Evolutionary conservation across 208 protist species (phyloP).

Genomic region (Wallacemonas collosoma): DNA sequence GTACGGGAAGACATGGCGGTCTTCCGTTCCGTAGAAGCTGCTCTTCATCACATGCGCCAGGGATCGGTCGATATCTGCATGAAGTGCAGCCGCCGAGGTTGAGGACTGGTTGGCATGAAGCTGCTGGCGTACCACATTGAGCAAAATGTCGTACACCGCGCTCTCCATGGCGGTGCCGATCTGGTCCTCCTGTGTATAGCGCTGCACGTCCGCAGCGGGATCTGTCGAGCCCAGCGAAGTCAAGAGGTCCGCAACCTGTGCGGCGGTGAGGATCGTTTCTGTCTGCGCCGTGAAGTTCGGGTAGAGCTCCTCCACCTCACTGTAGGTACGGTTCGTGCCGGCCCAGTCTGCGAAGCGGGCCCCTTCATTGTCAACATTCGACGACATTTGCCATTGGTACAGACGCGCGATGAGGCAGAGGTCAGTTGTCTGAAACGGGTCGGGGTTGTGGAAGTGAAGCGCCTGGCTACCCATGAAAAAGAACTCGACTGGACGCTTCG

Average conservation of each 20-base stretch:
- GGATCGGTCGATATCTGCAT: not conserved
- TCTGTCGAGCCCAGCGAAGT: slow-evolving; percentile 3
- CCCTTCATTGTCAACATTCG: slow-evolving; percentile 42
- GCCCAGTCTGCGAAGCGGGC: slow-evolving; percentile 44
- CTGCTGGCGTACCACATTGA: slow-evolving; percentile 24
- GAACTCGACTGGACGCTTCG: slow-evolving; percentile 63
- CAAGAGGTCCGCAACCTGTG: slow-evolving; percentile 30
- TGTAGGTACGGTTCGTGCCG: slow-evolving; percentile 46
- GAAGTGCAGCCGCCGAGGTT: not conserved
- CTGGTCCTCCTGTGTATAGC: slow-evolving; percentile 2
- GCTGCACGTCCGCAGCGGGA: slow-evolving; percentile 2
- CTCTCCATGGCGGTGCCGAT: slow-evolving; percentile 21
- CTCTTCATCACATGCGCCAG: not conserved
- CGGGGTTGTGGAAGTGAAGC: slow-evolving; percentile 49
- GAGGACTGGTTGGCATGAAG: slow-evolving; percentile 11
- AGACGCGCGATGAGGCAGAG: slow-evolving; percentile 50
- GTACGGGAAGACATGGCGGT: slow-evolving; percentile 37
- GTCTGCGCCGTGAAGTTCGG: slow-evolving; percentile 34
- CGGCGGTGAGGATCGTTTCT: slow-evolving; percentile 37
- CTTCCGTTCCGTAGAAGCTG: slow-evolving; percentile 6
- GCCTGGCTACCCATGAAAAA: slow-evolving; percentile 46
- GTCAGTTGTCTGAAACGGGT: slow-evolving; percentile 39
- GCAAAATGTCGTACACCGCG: slow-evolving; percentile 35
- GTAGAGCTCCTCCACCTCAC: slow-evolving; percentile 44
- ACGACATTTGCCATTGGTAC: slow-evolving; percentile 59